Base-by-base conservation (phyloP, 2,329 filamentous ascomycete species). In the Periconia sp. region DNA sequence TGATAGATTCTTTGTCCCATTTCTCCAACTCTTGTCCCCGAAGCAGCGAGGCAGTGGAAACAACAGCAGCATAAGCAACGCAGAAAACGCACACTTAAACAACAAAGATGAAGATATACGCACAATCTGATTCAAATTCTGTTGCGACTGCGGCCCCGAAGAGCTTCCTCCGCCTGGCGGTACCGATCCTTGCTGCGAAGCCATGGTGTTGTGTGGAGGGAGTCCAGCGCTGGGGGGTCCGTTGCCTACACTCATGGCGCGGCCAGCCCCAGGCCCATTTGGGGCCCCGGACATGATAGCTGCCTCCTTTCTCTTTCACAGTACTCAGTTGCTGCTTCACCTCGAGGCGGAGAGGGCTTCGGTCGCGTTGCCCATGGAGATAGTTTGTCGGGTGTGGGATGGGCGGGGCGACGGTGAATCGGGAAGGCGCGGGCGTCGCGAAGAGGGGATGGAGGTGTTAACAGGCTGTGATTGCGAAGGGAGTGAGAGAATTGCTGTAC, bases 121-220 rank as follows among this genome's bases (percentile, higher is more conserved):
- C 80, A 96, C 92, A 71, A 97, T 97, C 59, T 96, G 91, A 61
- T 97, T 97, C 1, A 96, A 72, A 65, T 96, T 95, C 61, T 95
- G 89, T 51, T 92, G 90, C 2, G 87, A 90, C 73, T 90, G 85
- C 11, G 69, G 57, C n/a, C 62, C 70, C 34, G 75, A 65, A 44
- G 77, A 69, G 57, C 71, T 49, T 45, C 70, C 61, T 50, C 75
- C 69, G 46, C 78, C 71, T 46, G 78, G 71, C 46, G 76, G 72
- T 29, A 73, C 73, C 52, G 73, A 69, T 42, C 72, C 68, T 40
- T 73, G 74, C 49, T 77, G 75, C 48, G 76, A 73, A 43, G 73
- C 68, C 67, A 78, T 75, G 57, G 74, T 73, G 48, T 62, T 64
- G 37, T 70, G 68, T 22, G 65, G 61, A 29, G 64, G 63, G 19